These are phyloP conservation scores for Trichosporon coremiiforme DNA, from an alignment of 1,284 basidiomycete genomes.

Conservation along the genomic window DNA sequence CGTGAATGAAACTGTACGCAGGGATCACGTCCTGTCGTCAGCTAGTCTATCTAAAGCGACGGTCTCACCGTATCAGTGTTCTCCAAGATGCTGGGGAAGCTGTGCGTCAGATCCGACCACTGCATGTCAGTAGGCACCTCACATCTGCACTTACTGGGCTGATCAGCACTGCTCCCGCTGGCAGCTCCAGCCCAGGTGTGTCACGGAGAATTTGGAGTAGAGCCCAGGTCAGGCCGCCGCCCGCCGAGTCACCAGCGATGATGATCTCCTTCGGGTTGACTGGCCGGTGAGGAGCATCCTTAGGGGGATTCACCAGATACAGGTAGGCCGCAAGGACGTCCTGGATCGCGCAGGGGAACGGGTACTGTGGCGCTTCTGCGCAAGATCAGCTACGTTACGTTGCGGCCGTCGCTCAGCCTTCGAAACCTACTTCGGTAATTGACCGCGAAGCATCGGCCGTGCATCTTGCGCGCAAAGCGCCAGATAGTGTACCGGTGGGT, in stretches of 20 bases:
- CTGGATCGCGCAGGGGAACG: slow-evolving; percentile 92
- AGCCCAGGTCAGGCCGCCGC: slow-evolving; percentile 82
- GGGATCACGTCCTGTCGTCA: slow-evolving; percentile 68
- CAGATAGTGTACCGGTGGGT: slow-evolving; percentile 74
- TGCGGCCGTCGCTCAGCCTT: too few species aligned
- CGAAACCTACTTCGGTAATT: slow-evolving; percentile 67
- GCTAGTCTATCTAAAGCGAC: slow-evolving; percentile 20
- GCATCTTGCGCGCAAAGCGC: slow-evolving; percentile 84
- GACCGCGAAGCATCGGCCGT: slow-evolving; percentile 83
- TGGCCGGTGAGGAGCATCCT: slow-evolving; percentile 69
- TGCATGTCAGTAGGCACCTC: slow-evolving; percentile 21
- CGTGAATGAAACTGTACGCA: slow-evolving; percentile 57
- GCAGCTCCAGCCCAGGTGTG: slow-evolving; percentile 69
- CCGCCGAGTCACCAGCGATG: slow-evolving; percentile 86
- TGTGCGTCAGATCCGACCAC: slow-evolving; percentile 82
- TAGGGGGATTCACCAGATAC: slow-evolving; percentile 73
- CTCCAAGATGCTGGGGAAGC: slow-evolving; percentile 77
- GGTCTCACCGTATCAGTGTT: slow-evolving; percentile 76
- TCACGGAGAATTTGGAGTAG: slow-evolving; percentile 92
- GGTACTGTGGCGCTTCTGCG: slow-evolving; percentile 79
- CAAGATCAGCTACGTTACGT: too few species aligned
- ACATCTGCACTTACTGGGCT: slow-evolving; percentile 62
- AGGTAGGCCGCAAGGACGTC: slow-evolving; percentile 80
- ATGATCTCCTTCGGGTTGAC: slow-evolving; percentile 82
- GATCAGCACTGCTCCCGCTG: slow-evolving; percentile 80